These are phyloP conservation scores for Baudoinia panamericana DNA, from an alignment of 495 filamentous ascomycete species.

Conservation along the genomic window DNA sequence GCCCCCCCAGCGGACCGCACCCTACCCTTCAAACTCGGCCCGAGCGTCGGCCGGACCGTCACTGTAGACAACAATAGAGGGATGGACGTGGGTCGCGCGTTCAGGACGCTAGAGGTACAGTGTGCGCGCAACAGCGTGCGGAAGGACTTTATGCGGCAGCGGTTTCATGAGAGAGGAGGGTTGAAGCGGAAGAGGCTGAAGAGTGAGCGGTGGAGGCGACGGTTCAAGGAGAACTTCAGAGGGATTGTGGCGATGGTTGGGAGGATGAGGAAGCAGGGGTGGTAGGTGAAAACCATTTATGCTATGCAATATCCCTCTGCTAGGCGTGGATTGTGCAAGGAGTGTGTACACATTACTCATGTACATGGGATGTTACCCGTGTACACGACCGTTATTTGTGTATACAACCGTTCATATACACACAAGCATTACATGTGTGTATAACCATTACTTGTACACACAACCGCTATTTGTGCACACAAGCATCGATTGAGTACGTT, in stretches of 20 bases:
- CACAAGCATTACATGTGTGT: too few species aligned
- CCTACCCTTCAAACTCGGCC: constrained; percentile 27
- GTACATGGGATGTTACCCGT: too few species aligned
- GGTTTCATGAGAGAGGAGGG: constrained; percentile 57
- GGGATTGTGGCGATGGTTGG: constrained; percentile 45
- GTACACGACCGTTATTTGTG: too few species aligned
- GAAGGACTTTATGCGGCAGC: constrained; percentile 38
- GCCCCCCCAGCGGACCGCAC: too few species aligned
- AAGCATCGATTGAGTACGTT: too few species aligned
- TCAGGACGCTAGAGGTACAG: constrained; percentile 38
- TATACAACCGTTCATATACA: too few species aligned
- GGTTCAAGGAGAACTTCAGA: constrained; percentile 54
- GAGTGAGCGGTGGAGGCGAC: constrained; percentile 50
- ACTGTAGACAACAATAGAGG: constrained; percentile 32
- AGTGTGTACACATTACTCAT: too few species aligned
- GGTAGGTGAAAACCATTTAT: constrained; percentile 35
- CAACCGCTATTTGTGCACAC: too few species aligned
- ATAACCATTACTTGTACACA: too few species aligned
- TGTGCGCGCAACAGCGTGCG: constrained; percentile 41
- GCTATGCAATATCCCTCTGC: background rate
- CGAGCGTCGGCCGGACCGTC: constrained; percentile 43
- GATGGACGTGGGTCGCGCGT: constrained; percentile 41
- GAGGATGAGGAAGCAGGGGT: constrained; percentile 57
- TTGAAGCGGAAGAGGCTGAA: constrained; percentile 60
- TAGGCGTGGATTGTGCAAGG: background rate